Evolutionary conservation across 352 stramenopile species (phyloP), one percentile per base, ranked within the genome.

Genomic region (Phytophthora boehmeriae): DNA sequence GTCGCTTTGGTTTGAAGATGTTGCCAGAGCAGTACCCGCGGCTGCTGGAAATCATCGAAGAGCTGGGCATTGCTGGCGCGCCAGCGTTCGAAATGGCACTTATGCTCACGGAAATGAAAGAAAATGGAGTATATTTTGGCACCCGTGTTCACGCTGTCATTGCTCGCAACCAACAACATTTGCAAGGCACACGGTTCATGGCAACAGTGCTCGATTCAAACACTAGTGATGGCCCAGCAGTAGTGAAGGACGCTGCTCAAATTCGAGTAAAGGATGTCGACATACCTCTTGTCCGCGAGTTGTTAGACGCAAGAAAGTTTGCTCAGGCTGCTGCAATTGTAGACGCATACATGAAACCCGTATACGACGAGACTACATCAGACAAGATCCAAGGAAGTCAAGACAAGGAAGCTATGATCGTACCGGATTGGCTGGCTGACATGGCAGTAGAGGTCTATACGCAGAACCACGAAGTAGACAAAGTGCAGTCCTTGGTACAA

Each of bases 31-130:
- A 76, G 47, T 88, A 83, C 57, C 71, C 79, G 27, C 42, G 36
- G 16, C 45, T 86, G 23, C 50, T 89, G 14, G 76, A 86, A 49
- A 68, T 66, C 30, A 63, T 89, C 44, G 76, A 88, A 27, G 54
- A 70, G 32, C 23, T 70, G 34, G 50, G 38, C 39, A 66, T 71
- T 11, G 70, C 68, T 1, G 71, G 66, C 10, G 44, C 62, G 19
- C 65, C 60, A 22, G 45, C 28, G 17, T 57, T 73, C 45, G 70
- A 85, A 64, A 64, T 89, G 22, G 50, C 17, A 1, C 35, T 42
- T 5, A 45, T 81, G 19, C 58, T 86, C 19, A 27, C 75, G 36
- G 80, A 89, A 45, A 89, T 89, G 77, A 48, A 19, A 13, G 58
- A 66, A 2, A 49, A 66, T 19, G 27, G 44, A 8, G 56, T 84